Evolutionary conservation across 495 filamentous ascomycete species (phyloP).

Genomic region (Penicillium desertorum): DNA sequence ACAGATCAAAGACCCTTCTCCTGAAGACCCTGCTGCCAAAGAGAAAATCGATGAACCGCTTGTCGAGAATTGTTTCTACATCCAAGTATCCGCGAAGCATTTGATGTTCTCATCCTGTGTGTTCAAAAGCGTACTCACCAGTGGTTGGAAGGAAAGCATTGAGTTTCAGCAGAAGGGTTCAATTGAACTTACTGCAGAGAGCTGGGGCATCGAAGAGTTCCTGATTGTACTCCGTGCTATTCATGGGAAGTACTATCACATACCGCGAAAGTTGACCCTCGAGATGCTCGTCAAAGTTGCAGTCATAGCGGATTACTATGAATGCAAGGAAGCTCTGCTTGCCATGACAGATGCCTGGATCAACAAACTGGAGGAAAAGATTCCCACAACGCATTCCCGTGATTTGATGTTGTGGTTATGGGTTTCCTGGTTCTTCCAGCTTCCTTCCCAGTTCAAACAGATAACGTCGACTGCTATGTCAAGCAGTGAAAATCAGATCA

Average conservation of each 20-base stretch:
- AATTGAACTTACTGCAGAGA: constrained; percentile 39
- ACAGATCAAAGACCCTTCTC: too few relatives aligned
- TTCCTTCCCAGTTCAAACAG: constrained; percentile 20
- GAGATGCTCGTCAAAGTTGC: constrained; percentile 51
- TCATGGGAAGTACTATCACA: constrained; percentile 43
- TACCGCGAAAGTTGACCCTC: constrained; percentile 43
- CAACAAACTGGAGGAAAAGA: constrained; percentile 16
- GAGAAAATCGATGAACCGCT: too few relatives aligned
- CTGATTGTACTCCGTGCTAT: constrained; percentile 51
- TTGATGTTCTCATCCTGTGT: constrained; percentile 47
- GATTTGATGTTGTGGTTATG: constrained; percentile 40
- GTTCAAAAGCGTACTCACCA: constrained; percentile 40
- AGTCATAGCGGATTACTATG: constrained; percentile 29
- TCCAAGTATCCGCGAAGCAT: constrained; percentile 54
- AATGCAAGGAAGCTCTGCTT: too few relatives aligned
- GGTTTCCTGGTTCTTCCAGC: constrained; percentile 38
- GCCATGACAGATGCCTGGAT: too few relatives aligned
- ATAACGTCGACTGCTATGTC: constrained; percentile 27
- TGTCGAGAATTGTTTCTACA: background rate
- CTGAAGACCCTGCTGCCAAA: too few relatives aligned
- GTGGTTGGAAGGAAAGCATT: constrained; percentile 37
- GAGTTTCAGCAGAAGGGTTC: constrained; percentile 37
- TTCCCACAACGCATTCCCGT: constrained; percentile 19
- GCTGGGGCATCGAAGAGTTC: constrained; percentile 44
- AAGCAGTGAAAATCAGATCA: constrained; percentile 2